Evolutionary conservation across 768 basidiomycete genomes (phyloP), one percentile per base, ranked within the genome.

Genomic region (Neoboletus magnificus): DNA sequence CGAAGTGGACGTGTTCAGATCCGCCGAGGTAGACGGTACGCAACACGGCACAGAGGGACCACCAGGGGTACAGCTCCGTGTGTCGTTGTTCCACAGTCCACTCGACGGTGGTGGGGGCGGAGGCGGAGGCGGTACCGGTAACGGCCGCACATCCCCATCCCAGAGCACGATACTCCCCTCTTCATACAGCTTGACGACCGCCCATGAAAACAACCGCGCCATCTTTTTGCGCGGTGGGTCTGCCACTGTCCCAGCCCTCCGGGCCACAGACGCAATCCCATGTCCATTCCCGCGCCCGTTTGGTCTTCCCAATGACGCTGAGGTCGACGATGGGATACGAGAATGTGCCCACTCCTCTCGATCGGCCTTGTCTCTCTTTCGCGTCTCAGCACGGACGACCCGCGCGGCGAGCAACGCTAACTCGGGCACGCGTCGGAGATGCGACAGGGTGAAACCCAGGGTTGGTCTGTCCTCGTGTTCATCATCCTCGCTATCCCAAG

Each of bases 101-200:
- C 73, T 62, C 11, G 53, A 55, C 0, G 48, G 56, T 1, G 7
- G 44, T 11, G 25, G 18, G 29, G 30, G 13, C 13, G 27, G 20
- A 29, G 29, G 25, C 8, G 48, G n/a, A 13, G 65, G 63, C 2
- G 54, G 67, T 36, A 30, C 55, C 0, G 71, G 71, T 50, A 70
- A 67, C 2, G 75, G 65, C 11, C 77, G 75, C 15, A 75, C 73
- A 4, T 85, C 82, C 0, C 87, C 87, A 54, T 88, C 84, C 84
- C 87, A 89, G 4, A 88, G 68, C 1, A 90, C 76, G 54, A 91
- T 82, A 52, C 79, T 82, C n/a, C 90, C 91, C 55, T 91, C 89
- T 52, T 82, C 76, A 47, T 83, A 75, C 22, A 91, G 71, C 65
- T 84, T 79, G 20, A 82, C 73, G 50, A 91, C 74, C 0, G 85